A percentile compares a stretch with the other conserved stretches of the same genome.
phyloP scores from a whole-genome alignment of 768 basidiomycete species.

The Suillus lakei region DNA sequence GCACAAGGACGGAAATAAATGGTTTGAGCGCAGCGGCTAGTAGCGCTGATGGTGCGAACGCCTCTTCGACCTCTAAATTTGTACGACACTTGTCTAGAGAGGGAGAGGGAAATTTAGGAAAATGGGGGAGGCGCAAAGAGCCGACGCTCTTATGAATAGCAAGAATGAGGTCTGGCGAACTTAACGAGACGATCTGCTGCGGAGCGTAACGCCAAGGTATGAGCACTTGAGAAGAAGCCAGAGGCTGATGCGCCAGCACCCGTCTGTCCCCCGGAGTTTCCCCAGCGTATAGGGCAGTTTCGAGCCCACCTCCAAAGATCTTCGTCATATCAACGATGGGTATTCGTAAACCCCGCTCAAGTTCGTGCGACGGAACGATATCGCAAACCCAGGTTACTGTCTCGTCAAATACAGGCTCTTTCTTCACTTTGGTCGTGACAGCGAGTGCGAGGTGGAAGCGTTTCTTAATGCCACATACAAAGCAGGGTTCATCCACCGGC shows the following conservation, averaged over 20 bases:
- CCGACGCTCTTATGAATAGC: conserved; percentile 28
- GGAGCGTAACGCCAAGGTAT: conserved; percentile 23
- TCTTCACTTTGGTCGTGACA: conserved; percentile 15
- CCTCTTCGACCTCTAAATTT: conserved; percentile 20
- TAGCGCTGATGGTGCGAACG: conserved; percentile 43
- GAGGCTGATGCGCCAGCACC: conserved; percentile 11
- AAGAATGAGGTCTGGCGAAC: conserved; percentile 34
- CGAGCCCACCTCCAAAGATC: conserved; percentile 21
- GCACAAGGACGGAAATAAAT: conserved; percentile 39
- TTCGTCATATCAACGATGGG: conserved; percentile 25
- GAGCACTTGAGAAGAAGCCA: conserved; percentile 11
- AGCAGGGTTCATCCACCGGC: conserved; percentile 28
- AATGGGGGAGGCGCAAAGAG: conserved; percentile 25
- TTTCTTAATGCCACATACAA: conserved; percentile 34
- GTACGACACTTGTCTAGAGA: conserved; percentile 20
- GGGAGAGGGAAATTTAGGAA: conserved; percentile 17
- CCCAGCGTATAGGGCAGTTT: conserved; percentile 15
- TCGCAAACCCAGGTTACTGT: conserved; percentile 25
- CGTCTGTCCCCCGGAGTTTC: background rate
- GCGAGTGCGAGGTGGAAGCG: conserved; percentile 29
- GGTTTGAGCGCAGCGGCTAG: conserved; percentile 37
- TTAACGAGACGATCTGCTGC: conserved; percentile 25
- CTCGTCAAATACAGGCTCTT: conserved; percentile 16
- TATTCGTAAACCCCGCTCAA: conserved; percentile 20
- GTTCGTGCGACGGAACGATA: conserved; percentile 27